phyloP scores from a whole-genome alignment of 345 rosid species.

The Brassica cretica region DNA sequence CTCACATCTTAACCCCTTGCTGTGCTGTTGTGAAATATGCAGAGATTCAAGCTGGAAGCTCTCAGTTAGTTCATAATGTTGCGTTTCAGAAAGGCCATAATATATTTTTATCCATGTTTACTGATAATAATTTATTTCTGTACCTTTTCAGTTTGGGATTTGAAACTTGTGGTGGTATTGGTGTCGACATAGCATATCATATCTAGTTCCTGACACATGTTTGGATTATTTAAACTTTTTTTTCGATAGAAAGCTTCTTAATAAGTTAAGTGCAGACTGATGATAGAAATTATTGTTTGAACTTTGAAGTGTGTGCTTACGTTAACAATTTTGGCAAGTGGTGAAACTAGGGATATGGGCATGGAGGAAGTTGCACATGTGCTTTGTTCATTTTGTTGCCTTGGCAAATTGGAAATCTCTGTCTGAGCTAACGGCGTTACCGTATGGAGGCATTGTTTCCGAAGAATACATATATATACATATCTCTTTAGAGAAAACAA shows the following conservation, averaged over 20 bases:
- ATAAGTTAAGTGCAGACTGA: neutral
- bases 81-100: conserved; percentile 31
- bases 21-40: conserved; percentile 99
- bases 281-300: neutral
- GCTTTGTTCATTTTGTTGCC: neutral
- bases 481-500: neutral
- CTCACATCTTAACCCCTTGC: conserved; percentile 98
- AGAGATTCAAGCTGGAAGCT: conserved; percentile 61
- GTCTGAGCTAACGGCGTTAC: neutral
- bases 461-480: neutral
- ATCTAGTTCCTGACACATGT: neutral
- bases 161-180: conserved; percentile 25
- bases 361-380: conserved; percentile 4
- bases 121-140: conserved; percentile 37
- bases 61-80: conserved; percentile 41
- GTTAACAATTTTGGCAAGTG: conserved; percentile 18
- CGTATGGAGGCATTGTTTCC: neutral
- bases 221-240: neutral
- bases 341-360: conserved; percentile 12
- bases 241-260: neutral
- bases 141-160: conserved; percentile 16
- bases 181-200: conserved; percentile 9
- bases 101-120: conserved; percentile 35
- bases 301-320: neutral
- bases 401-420: neutral